Base-by-base conservation (phyloP, 2,329 filamentous ascomycete species). In the Penicillium polonicum region DNA sequence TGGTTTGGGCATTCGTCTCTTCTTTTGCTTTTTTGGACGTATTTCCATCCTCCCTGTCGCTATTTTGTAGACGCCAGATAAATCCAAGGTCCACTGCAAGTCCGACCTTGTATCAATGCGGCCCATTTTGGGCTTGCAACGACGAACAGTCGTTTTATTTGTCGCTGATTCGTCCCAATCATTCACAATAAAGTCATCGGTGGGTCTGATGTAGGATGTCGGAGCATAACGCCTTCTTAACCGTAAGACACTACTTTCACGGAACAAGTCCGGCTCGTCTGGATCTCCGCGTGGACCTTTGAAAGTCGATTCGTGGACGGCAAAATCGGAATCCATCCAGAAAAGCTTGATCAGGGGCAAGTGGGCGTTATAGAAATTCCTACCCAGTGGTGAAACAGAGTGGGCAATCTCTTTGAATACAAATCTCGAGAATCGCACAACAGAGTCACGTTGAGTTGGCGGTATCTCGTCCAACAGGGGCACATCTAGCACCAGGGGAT, bases 301-400 rank as follows among this genome's bases (percentile, higher is more conserved):
- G 57, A 72, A 76, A 29, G 75, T 48, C 13, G 70, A 69, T 62
- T 77, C 74, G 44, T 68, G 67, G n/a, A 78, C 55, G 23, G 70
- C 65, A 43, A 73, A 63, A 25, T 65, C 62, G 5, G 69, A 67
- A 53, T 72, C 69, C 23, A 75, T 60, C 48, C 68, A 64, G 45
- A 77, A 74, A 36, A 75, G 67, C 54, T 77, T 76, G 33, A 74
- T 54, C n/a, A 77, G 60, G 21, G 57, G 69, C 31, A 70, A 42
- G 29, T 59, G 50, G 8, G 60, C 60, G 13, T 67, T 63, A 48
- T 67, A 60, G 5, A 62, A 41, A 25, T 60, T 57, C n/a, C 57
- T 66, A 29, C 57, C 49, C 7, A 54, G 46, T 13, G 58, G 38
- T n/a, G 60, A 53, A 25, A 60, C 59, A 7, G 64, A 60, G 55